phyloP scores from a whole-genome alignment of 192 early-diverging fungal species.

The Chytriomyces hyalinus region DNA sequence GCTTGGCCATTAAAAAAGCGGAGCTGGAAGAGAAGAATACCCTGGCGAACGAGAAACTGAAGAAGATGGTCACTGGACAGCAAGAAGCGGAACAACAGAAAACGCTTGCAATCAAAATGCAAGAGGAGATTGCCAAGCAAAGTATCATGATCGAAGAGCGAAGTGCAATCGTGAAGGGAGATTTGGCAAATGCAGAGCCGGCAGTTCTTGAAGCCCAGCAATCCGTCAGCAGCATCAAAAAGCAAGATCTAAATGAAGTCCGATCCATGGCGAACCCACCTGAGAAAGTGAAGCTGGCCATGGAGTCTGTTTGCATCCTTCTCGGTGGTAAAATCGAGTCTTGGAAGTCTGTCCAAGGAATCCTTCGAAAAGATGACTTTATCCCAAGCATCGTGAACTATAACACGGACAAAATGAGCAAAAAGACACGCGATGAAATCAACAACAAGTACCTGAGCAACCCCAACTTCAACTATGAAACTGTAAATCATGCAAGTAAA shows the following conservation, averaged over 20 bases:
- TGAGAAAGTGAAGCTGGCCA: slow-evolving; percentile 90
- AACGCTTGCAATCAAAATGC: slow-evolving; percentile 77
- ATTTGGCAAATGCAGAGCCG: slow-evolving; percentile 96
- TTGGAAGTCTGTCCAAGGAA: slow-evolving; percentile 91
- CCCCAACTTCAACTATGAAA: slow-evolving; percentile 91
- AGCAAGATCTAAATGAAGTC: slow-evolving; percentile 95
- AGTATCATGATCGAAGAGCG: slow-evolving; percentile 81
- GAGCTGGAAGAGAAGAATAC: slow-evolving; percentile 86
- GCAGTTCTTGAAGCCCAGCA: slow-evolving; percentile 94
- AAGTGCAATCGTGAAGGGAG: slow-evolving; percentile 76
- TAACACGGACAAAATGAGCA: slow-evolving; percentile 89
- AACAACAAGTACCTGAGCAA: slow-evolving; percentile 76
- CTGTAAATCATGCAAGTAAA: slow-evolving; percentile 94
- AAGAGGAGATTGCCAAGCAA: slow-evolving; percentile 74
- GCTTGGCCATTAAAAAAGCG: slow-evolving; percentile 82
- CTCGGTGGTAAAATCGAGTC: slow-evolving; percentile 82
- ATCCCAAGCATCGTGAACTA: slow-evolving; percentile 96
- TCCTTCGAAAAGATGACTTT: slow-evolving; percentile 95
- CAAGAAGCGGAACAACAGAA: slow-evolving; percentile 92
- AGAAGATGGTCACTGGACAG: slow-evolving; percentile 94
- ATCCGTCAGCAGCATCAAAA: slow-evolving; percentile 94
- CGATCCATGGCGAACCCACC: slow-evolving; percentile 97
- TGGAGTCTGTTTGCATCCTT: slow-evolving; percentile 96
- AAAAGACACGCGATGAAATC: slow-evolving; percentile 79
- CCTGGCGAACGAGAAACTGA: slow-evolving; percentile 94